phyloP scores from a whole-genome alignment of 2,329 filamentous ascomycete genomes.

The Xylaria sp. region DNA sequence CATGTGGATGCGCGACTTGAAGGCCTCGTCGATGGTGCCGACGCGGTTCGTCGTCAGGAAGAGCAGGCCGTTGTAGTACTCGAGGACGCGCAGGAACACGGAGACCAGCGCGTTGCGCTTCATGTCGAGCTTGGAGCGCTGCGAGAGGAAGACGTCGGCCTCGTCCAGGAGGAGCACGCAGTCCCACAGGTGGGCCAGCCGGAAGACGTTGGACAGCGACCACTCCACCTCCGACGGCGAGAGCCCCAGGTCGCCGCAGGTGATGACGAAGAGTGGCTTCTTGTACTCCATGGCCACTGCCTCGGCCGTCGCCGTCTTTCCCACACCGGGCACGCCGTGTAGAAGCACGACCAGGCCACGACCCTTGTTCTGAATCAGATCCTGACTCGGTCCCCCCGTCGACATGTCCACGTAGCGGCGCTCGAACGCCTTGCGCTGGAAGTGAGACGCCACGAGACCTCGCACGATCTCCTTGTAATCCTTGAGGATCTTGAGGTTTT shows the following conservation, averaged over 20 bases:
- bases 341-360: slow-evolving; percentile 57
- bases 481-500: slow-evolving; percentile 54
- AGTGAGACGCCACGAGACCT: slow-evolving; percentile 54
- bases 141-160: slow-evolving; percentile 47
- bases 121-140: slow-evolving; percentile 47
- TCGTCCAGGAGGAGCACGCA: slow-evolving; percentile 48
- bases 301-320: slow-evolving; percentile 61
- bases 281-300: slow-evolving; percentile 54
- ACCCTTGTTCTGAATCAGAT: slow-evolving; percentile 59
- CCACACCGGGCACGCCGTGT: slow-evolving; percentile 60
- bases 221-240: slow-evolving; percentile 55
- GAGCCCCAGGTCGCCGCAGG: slow-evolving; percentile 60
- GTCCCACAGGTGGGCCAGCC: slow-evolving; percentile 52
- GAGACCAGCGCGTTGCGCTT: slow-evolving; percentile 51
- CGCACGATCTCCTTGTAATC: slow-evolving; percentile 56
- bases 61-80: slow-evolving; percentile 55
- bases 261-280: slow-evolving; percentile 60
- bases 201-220: slow-evolving; percentile 56
- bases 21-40: slow-evolving; percentile 56
- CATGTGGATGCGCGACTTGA: slow-evolving; percentile 56
- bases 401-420: slow-evolving; percentile 47
- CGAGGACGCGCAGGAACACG: slow-evolving; percentile 54
- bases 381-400: slow-evolving; percentile 48
- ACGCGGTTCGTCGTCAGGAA: slow-evolving; percentile 59
- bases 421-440: slow-evolving; percentile 54